These are phyloP conservation scores for Amanita exitialis DNA, from an alignment of 768 basidiomycete species.

Conservation along the genomic window DNA sequence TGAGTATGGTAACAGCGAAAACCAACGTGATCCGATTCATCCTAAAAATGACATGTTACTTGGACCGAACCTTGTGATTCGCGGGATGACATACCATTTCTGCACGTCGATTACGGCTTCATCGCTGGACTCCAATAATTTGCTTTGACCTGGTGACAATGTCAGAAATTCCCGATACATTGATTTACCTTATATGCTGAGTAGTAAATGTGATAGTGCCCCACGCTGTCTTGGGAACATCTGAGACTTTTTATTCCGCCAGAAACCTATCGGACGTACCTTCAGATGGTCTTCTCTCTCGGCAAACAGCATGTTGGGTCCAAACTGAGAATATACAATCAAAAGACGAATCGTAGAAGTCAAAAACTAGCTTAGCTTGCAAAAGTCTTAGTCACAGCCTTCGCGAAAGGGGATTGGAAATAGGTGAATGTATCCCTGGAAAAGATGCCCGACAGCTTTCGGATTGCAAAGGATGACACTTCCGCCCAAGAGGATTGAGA, in stretches of 20 bases:
- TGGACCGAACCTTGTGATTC: not conserved
- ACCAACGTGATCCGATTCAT: constrained; percentile 37
- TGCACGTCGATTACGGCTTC: constrained; percentile 36
- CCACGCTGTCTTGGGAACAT: constrained; percentile 32
- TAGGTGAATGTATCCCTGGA: constrained; percentile 41
- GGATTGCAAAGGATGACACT: constrained; percentile 32
- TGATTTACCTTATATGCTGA: constrained; percentile 35
- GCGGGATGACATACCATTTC: constrained; percentile 22
- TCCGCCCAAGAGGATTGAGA: constrained; percentile 26
- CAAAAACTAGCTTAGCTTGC: constrained; percentile 15
- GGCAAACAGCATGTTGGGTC: constrained; percentile 28
- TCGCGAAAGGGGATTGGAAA: constrained; percentile 24
- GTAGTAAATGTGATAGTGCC: constrained; percentile 23
- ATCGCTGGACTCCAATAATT: constrained; percentile 16
- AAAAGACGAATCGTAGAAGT: not conserved
- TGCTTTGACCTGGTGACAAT: constrained; percentile 21
- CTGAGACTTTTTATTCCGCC: not conserved
- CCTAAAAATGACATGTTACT: constrained; percentile 11
- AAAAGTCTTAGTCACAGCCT: constrained; percentile 25
- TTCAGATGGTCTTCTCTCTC: constrained; percentile 35
- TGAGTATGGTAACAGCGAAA: too few relatives aligned
- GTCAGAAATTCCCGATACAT: not conserved
- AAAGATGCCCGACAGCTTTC: constrained; percentile 42
- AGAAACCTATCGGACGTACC: constrained; percentile 16
- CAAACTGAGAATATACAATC: constrained; percentile 19